Evolutionary conservation across 371 early-diverging fungal species (phyloP).

Genomic region (Capillidium heterosporum): DNA sequence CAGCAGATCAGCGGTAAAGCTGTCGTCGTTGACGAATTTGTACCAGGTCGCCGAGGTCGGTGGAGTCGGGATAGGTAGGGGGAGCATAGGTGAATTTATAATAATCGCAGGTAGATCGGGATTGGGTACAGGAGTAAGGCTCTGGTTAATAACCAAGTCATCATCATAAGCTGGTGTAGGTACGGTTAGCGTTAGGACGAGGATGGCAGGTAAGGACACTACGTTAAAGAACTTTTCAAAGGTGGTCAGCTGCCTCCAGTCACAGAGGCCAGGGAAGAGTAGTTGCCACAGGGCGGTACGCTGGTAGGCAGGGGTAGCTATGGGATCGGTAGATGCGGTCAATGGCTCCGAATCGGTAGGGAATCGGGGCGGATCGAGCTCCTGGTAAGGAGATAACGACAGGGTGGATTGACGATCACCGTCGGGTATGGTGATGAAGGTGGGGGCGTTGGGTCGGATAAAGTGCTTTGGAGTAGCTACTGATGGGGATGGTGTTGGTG

Average conservation of each 20-base stretch:
- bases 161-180: constrained; percentile 21
- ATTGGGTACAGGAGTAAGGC: constrained; percentile 11
- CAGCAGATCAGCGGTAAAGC: constrained; percentile 7
- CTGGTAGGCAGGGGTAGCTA: not conserved
- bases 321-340: not conserved
- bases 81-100: not conserved
- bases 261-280: constrained; percentile 31
- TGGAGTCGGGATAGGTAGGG: not conserved
- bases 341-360: not conserved
- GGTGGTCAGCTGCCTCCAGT: constrained; percentile 25
- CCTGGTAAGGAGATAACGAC: not conserved
- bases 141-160: not conserved
- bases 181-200: constrained; percentile 27
- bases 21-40: not conserved
- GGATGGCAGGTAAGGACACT: constrained; percentile 27
- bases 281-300: not conserved
- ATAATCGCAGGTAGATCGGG: constrained; percentile 5
- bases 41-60: not conserved
- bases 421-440: not conserved
- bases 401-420: not conserved
- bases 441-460: not conserved
- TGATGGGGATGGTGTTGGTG: too few species aligned
- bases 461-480: not conserved
- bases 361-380: not conserved
- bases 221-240: constrained; percentile 28